phyloP scores from a whole-genome alignment of 768 basidiomycete genomes.

The Trametes maxima region DNA sequence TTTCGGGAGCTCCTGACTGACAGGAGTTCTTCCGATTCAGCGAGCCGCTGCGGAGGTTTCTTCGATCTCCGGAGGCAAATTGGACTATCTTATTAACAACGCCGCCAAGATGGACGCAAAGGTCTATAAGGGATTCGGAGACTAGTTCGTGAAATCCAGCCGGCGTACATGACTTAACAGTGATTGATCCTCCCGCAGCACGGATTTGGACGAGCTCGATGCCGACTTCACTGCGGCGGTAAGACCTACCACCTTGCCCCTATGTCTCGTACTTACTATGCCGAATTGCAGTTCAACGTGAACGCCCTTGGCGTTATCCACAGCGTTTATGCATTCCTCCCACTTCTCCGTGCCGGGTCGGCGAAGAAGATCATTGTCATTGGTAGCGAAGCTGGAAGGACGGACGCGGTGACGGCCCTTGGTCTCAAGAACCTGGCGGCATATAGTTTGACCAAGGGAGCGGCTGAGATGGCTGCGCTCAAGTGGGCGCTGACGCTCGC shows the following conservation, averaged over 20 bases:
- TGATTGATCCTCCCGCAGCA: not conserved
- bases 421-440: no score
- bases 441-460: no score
- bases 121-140: not conserved
- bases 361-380: not conserved
- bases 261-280: not conserved
- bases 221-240: conserved; percentile 17
- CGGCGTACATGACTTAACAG: no score
- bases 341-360: conserved; percentile 37
- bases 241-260: not conserved
- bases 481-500: no score
- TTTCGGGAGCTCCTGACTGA: not conserved
- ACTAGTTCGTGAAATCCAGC: not conserved
- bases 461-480: no score
- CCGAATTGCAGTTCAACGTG: conserved; percentile 30
- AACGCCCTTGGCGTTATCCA: conserved; percentile 42
- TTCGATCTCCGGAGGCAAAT: conserved; percentile 31
- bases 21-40: not conserved
- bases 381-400: no score
- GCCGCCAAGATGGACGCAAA: conserved; percentile 29
- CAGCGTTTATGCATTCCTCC: conserved; percentile 28
- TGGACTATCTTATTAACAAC: conserved; percentile 41
- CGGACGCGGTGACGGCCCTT: no score
- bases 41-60: conserved; percentile 29
- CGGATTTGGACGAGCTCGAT: conserved; percentile 15